Base-by-base conservation (phyloP, 2,329 filamentous ascomycete species). In the Bipolaris gigantea region DNA sequence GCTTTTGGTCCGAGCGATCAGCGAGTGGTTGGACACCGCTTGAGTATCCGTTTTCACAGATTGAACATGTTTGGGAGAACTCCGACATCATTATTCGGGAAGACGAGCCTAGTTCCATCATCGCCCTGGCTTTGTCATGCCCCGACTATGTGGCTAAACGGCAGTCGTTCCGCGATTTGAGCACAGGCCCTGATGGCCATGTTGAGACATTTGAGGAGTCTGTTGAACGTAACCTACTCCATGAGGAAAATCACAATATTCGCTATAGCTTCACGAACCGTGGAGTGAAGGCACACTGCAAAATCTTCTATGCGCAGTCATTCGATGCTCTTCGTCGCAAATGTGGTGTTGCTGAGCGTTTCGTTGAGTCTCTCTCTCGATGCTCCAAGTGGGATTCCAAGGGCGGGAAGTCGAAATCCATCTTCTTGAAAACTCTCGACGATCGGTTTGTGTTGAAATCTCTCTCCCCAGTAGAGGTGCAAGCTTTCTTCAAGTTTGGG, bases 321-420 rank as follows among this genome's bases (percentile, higher is more conserved):
- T 99, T 99, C 65, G 94, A 99, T 75, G 94, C 94, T 3, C 82
- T 99, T 35, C 86, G 94, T 51, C 85, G 90, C 52, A 97, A 96
- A 75, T 97, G 93, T 61, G 93, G 93, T 15, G 89, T 97, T 8
- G 87, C 91, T 1, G 92, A 97, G 69, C 89, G 94, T 33, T 96
- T 99, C 61, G 87, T 97, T 23, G 94, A 99, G 72, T 97, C 92
- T 1, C 80, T 99, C 19, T 97, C 94, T 7, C 86, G 94, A 18
- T 99, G 95, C 75, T 83, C 96, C 18, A 97, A 97, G 74, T 99
- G 93, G 90, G 94, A 99, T 75, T 96, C 91, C 3, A 96, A 96
- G 71, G 95, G 94, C 21, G 94, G 94, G 62, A 99, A 99, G 77
- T 97, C 93, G 2, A 97, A 97, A 71, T 97, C 92, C 0, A 87